Conservation (phyloP, 2,329 filamentous ascomycete genomes). For the Ustilaginoidea virens region DNA sequence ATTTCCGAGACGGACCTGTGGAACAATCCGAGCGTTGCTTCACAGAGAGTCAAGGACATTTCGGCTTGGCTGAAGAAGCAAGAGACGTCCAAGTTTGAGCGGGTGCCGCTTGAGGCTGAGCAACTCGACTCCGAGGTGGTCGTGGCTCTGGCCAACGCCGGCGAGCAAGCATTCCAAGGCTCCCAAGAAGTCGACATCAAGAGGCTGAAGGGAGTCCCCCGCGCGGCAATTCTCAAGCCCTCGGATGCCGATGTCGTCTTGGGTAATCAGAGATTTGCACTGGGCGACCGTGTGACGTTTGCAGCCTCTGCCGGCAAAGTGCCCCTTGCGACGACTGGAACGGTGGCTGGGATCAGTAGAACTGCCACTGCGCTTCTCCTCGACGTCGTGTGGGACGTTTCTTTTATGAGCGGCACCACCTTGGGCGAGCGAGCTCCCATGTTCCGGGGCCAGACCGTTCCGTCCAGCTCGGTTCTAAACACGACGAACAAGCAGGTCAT, state of each 20-base stretch:
- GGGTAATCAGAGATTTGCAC: slow-evolving; percentile 63
- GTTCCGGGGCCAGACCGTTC: slow-evolving; percentile 88
- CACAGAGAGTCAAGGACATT: slow-evolving; percentile 80
- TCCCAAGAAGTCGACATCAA: slow-evolving; percentile 42
- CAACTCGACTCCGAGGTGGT: slow-evolving; percentile 90
- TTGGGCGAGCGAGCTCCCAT: slow-evolving; percentile 79
- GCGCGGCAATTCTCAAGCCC: slow-evolving; percentile 82
- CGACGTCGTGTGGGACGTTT: slow-evolving; percentile 83
- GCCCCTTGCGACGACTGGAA: slow-evolving; percentile 80
- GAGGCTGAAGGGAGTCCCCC: slow-evolving; percentile 66
- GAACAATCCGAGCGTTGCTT: slow-evolving; percentile 53
- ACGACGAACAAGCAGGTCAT: slow-evolving; percentile 69
- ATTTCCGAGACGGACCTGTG: slow-evolving; percentile 80
- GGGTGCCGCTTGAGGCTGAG: slow-evolving; percentile 89
- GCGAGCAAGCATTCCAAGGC: slow-evolving; percentile 44
- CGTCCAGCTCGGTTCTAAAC: slow-evolving; percentile 79
- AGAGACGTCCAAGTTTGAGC: slow-evolving; percentile 83
- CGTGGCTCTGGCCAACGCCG: slow-evolving; percentile 59
- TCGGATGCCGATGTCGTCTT: slow-evolving; percentile 88
- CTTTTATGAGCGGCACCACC: slow-evolving; percentile 95
- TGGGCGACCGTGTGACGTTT: slow-evolving; percentile 89
- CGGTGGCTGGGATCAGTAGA: slow-evolving; percentile 85
- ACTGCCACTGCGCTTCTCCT: slow-evolving; percentile 70
- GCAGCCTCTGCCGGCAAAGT: slow-evolving; percentile 88
- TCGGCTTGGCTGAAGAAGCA: slow-evolving; percentile 83